Base-by-base conservation (phyloP, 1,284 basidiomycete species). In the Tremellales sp. region DNA sequence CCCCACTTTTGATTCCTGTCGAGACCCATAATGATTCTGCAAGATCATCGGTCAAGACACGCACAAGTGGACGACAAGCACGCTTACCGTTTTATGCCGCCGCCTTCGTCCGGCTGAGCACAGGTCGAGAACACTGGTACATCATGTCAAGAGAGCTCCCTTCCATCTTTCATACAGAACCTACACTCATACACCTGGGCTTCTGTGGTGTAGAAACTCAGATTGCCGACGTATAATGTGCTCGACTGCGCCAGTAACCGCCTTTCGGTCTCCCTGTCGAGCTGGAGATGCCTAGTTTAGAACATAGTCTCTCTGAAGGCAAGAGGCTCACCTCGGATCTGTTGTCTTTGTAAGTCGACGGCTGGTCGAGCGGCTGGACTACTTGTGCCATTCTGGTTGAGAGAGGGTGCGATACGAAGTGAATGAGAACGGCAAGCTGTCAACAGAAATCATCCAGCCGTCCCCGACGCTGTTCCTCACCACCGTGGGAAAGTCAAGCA, bases 181-280 rank as follows among this genome's bases (percentile, higher is more conserved):
- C 54, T 31, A 73, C 73, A 75, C 73, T 98, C 94, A 75, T 97
- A 97, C 74, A 99, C 97, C 75, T 99, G 95, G 68, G 97, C 93
- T 75, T 99, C 95, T 40, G 94, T 97, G 9, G 93, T 97, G 76
- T 88, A 95, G 74, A 94, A 97, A 75, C 89, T 92, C 69, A 97
- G 77, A 72, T 97, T 97, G 65, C 93, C 95, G 64, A 98, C 85
- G 82, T 97, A 78, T 18, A 81, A 75, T 1, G 79, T 80, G 5
- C 69, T 70, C 1, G 76, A 78, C 14, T 67, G 59, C 16, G 73
- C 70, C 12, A 80, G 68, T 9, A 76, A 68, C n/a, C 70, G 66
- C 40, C 77, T 70, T 54, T 78, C 76, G 14, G 75, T 71, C 45
- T 74, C 71, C 6, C 72, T 53, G 47, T 73, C 71, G 58, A 64